Percentiles rank a stretch among this genome's conserved stretches.
phyloP scores from a whole-genome alignment of 768 basidiomycete genomes.

The Leccinum longicurvipes region DNA sequence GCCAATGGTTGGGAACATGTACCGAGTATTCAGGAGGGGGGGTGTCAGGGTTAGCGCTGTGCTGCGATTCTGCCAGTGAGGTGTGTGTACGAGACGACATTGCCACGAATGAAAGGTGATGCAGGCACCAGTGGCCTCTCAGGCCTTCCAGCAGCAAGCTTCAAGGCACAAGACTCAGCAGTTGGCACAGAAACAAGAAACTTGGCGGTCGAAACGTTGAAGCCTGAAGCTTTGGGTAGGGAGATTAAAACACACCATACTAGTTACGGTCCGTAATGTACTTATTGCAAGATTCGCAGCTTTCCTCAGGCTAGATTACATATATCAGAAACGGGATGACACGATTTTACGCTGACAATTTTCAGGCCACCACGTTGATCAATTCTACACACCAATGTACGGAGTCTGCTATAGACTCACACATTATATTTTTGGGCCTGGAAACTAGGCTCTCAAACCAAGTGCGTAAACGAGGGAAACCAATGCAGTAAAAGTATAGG shows the following conservation, averaged over 20 bases:
- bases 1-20: slow-evolving; percentile 12
- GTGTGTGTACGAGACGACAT: slow-evolving; percentile 15
- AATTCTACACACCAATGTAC: neutral
- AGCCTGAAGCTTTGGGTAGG: neutral
- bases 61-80: slow-evolving; percentile 18
- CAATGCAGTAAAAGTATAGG: neutral
- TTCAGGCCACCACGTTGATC: neutral
- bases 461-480: neutral
- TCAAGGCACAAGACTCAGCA: neutral
- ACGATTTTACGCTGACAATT: neutral
- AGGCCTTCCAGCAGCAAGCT: neutral
- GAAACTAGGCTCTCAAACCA: neutral
- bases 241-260: neutral
- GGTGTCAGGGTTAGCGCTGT: slow-evolving; percentile 24
- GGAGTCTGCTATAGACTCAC: too few relatives aligned
- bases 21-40: slow-evolving; percentile 30
- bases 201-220: too few relatives aligned
- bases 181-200: neutral
- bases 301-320: neutral
- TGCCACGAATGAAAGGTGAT: neutral
- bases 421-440: neutral
- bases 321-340: neutral
- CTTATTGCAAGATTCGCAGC: neutral
- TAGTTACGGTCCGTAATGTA: neutral
- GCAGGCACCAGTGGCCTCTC: neutral